Conservation (phyloP, 495 filamentous ascomycete species). For the Xylaria grammica region DNA sequence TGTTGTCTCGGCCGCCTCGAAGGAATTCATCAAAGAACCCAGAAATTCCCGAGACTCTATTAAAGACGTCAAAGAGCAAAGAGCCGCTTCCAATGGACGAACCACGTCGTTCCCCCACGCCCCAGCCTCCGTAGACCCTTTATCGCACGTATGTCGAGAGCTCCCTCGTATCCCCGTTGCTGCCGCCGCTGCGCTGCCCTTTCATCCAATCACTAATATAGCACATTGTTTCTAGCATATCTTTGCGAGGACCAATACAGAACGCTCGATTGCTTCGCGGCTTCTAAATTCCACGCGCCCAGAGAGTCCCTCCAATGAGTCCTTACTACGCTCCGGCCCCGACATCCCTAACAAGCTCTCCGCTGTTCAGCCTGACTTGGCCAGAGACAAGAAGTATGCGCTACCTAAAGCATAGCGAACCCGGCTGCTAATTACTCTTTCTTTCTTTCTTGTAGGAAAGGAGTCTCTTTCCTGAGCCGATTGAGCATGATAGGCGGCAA, state of each 20-base stretch:
- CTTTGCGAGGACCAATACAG: constrained; percentile 79
- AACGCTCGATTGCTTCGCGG: constrained; percentile 70
- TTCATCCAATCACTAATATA: not conserved
- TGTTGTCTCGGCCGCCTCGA: constrained; percentile 31
- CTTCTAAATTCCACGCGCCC: constrained; percentile 62
- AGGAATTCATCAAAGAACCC: constrained; percentile 31
- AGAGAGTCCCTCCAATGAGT: constrained; percentile 54
- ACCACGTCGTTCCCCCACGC: constrained; percentile 24
- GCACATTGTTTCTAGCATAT: constrained; percentile 60
- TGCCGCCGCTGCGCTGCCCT: not conserved
- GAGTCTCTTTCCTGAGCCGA: constrained; percentile 88
- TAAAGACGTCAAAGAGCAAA: constrained; percentile 19
- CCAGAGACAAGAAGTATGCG: constrained; percentile 73
- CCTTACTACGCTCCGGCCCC: constrained; percentile 43
- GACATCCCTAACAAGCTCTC: constrained; percentile 39
- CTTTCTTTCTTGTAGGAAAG: constrained; percentile 63
- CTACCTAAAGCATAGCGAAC: constrained; percentile 12
- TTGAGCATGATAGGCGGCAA: constrained; percentile 75
- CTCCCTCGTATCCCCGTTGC: not conserved
- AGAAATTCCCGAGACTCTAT: constrained; percentile 16
- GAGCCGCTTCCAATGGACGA: constrained; percentile 20
- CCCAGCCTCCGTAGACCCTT: constrained; percentile 48
- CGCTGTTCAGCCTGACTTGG: constrained; percentile 39
- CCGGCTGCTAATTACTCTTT: constrained; percentile 30
- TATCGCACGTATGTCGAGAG: constrained; percentile 49